phyloP scores from a whole-genome alignment of 305 asterid species.

The Fraxinus angustifolia region DNA sequence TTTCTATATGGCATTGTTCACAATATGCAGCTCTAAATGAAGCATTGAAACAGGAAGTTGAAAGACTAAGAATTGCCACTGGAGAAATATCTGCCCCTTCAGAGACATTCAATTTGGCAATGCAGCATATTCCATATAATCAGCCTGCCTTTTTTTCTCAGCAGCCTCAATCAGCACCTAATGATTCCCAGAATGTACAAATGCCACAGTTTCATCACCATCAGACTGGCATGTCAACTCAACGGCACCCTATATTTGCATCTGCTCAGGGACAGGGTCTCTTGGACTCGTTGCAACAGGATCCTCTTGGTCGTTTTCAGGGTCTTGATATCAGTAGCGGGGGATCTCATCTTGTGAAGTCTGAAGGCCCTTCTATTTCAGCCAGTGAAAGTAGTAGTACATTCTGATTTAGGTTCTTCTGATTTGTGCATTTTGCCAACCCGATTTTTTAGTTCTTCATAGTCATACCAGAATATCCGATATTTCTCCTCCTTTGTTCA shows the following conservation, averaged over 20 bases:
- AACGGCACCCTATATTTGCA: conserved; percentile 33
- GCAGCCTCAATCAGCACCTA: conserved; percentile 33
- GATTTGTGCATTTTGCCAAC: conserved; percentile 22
- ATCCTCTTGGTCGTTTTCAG: conserved; percentile 74
- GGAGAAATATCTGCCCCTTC: conserved; percentile 62
- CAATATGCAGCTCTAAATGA: conserved; percentile 71
- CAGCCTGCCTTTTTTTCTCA: conserved; percentile 36
- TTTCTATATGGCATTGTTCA: background rate
- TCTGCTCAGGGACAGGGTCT: conserved; percentile 35
- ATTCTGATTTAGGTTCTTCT: conserved; percentile 43
- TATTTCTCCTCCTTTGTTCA: conserved; percentile 16
- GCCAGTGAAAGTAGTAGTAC: conserved; percentile 83
- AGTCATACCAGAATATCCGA: conserved; percentile 51
- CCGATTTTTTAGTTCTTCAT: conserved; percentile 60
- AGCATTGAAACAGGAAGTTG: conserved; percentile 90
- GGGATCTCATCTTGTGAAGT: conserved; percentile 52
- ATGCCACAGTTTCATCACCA: conserved; percentile 37
- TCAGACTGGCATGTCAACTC: conserved; percentile 35
- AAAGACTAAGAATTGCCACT: conserved; percentile 76
- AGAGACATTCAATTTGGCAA: conserved; percentile 53
- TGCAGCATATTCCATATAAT: conserved; percentile 59
- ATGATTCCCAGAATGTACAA: conserved; percentile 27
- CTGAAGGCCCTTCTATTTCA: conserved; percentile 74
- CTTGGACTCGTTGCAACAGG: conserved; percentile 51
- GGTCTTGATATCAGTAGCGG: conserved; percentile 75